phyloP scores from a whole-genome alignment of 1,284 basidiomycete genomes.

The Rhodotorula sp. region DNA sequence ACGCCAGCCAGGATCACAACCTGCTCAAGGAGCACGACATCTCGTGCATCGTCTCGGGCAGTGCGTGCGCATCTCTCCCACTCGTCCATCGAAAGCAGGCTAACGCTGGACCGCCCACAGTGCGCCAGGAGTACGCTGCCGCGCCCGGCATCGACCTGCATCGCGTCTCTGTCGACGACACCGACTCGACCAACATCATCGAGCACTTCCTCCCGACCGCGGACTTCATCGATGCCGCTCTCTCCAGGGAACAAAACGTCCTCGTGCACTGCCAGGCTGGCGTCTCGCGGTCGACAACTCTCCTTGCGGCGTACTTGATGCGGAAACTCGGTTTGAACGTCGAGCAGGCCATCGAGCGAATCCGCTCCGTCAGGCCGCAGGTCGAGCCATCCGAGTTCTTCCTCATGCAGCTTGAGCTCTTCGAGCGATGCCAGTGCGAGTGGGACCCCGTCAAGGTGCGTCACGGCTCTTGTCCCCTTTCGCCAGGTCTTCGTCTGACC shows the following conservation, averaged over 20 bases:
- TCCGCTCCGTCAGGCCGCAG: conserved; percentile 42
- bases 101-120: conserved; percentile 16
- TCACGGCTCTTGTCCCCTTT: background rate
- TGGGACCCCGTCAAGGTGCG: conserved; percentile 46
- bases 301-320: conserved; percentile 51
- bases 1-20: conserved; percentile 31
- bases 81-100: background rate
- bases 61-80: conserved; percentile 20
- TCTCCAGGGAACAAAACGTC: conserved; percentile 45
- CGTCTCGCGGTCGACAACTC: conserved; percentile 47
- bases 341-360: conserved; percentile 46
- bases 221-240: conserved; percentile 46
- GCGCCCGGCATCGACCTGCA: conserved; percentile 43
- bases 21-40: conserved; percentile 36
- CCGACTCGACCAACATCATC: conserved; percentile 48
- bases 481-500: no score
- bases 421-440: conserved; percentile 47
- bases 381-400: conserved; percentile 50
- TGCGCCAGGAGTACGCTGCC: conserved; percentile 41
- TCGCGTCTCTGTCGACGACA: conserved; percentile 50
- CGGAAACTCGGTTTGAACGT: conserved; percentile 43
- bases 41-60: conserved; percentile 40
- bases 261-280: conserved; percentile 52
- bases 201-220: conserved; percentile 46
- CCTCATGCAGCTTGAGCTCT: conserved; percentile 50